Conservation (phyloP, 148 eudicot species). For the Nyssa sinensis region DNA sequence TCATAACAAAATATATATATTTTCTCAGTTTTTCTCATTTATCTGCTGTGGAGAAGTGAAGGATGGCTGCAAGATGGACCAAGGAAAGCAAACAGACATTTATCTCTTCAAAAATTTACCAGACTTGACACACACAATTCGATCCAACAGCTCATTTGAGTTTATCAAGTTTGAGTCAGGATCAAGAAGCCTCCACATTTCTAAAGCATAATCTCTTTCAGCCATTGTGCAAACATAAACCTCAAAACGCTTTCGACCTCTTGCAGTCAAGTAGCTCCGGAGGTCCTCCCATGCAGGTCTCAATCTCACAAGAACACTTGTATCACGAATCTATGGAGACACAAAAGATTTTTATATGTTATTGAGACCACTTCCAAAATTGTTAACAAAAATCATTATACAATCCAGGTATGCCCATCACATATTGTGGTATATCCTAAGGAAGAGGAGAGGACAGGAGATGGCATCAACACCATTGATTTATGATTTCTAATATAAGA, state of each 20-base stretch:
- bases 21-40: neutral
- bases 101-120: conserved; percentile 45
- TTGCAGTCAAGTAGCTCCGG: conserved; percentile 89
- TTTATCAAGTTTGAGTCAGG: conserved; percentile 89
- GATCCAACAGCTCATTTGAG: conserved; percentile 69
- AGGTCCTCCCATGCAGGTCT: conserved; percentile 99
- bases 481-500: too few relatives aligned
- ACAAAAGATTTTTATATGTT: neutral
- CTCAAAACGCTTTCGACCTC: conserved; percentile 97
- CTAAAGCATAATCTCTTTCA: conserved; percentile 99
- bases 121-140: conserved; percentile 92
- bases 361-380: neutral
- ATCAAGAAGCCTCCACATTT: conserved; percentile 99
- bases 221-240: conserved; percentile 99
- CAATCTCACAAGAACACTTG: conserved; percentile 97
- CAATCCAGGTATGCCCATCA: neutral
- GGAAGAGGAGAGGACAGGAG: too few relatives aligned
- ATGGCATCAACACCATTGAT: too few relatives aligned
- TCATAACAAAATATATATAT: neutral
- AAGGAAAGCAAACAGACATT: neutral
- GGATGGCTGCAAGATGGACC: neutral
- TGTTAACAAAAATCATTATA: neutral
- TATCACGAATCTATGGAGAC: conserved; percentile 79
- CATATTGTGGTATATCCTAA: neutral
- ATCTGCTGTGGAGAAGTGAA: neutral